Evolutionary conservation across 2,329 filamentous ascomycete genomes (phyloP), one percentile per base, ranked within the genome.

Genomic region (Nigrospora oryzae): DNA sequence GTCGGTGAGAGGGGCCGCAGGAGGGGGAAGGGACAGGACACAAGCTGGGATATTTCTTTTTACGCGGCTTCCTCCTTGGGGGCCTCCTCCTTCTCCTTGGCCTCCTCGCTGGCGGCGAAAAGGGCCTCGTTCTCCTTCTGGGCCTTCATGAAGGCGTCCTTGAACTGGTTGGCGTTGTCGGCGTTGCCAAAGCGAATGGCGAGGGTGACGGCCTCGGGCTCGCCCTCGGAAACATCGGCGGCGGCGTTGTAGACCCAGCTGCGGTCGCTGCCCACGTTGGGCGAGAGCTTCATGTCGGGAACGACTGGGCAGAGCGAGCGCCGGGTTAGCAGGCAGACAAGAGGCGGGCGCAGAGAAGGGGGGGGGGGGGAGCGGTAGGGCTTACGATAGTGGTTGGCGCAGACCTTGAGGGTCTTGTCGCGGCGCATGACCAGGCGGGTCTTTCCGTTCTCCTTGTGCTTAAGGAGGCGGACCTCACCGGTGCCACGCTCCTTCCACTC

Each of bases 401-500:
- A 98, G 71, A 98, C 93, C 81, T 98, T 98, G 74, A 97, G 83
- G 50, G 93, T 98, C 88, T 97, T 97, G 77, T 98, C 93, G 66
- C 93, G 82, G 68, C 93, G 86, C 93, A 98, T 98, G 58, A 98
- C 93, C 60, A 98, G 76, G 59, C 93, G 83, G 48, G 90, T 95
- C 84, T 97, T 97, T 71, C 86, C 83, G 68, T 95, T 96, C 76
- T 96, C 90, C 80, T 89, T 93, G 79, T 98, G 93, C 83, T 96
- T 97, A 64, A 98, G 77, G 68, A 98, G 79, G 63, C 91, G 83
- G 53, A 97, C 90, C 61, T 97, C 91, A 59, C 93, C 93, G 53
- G 93, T 97, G 54, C 93, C 93, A 64, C 93, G 86, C 82, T 98
- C 93, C 79, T 97, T 98, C 93, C 93, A 98, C 75, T 97, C 93